Evolutionary conservation across 2,329 filamentous ascomycete species (phyloP), one percentile per base, ranked within the genome.

Genomic region (Epichloe scottii): DNA sequence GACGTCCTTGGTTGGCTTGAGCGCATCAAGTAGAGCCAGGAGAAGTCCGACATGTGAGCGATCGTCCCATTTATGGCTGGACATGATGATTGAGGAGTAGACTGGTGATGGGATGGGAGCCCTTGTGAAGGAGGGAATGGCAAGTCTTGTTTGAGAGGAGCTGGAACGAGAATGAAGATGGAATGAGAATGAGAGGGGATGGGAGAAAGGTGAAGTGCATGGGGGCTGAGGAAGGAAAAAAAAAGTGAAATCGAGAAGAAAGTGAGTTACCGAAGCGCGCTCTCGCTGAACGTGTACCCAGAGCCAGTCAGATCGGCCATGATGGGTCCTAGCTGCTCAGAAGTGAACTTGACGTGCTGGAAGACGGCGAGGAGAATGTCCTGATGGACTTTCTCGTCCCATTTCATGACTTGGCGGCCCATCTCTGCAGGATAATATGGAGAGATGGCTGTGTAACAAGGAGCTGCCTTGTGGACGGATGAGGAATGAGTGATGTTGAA

Each of bases 281-380:
- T 62, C 30, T 67, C 61, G 3, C 65, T 66, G 48, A 71, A 74
- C 0, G 56, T 56, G 50, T 74, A 72, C 10, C 70, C 71, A 51
- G 64, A 63, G 5, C 55, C 59, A 0, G 61, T 56, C 39, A 75
- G 60, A 4, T 71, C 59, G 0, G 58, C 58, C 58, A 72, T 63
- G 6, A 74, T 60, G n/a, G 65, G 61, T 21, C 58, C 42, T 57
- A 65, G 68, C 11, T 70, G 63, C 1, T 58, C 58, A 0, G 54
- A 39, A 2, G 54, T 60, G 2, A 69, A 64, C 38, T 63, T 66
- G 50, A 69, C 55, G 6, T 66, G 60, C 26, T 66, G 62, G n/a
- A 71, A 59, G 23, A 76, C 52, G 30, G 66, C 66, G 6, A 69
- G 51, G 37, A 77, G 63, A 41, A 77, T 68, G 40, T 71, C 70